phyloP scores from a whole-genome alignment of 495 filamentous ascomycete genomes.

The Aspergillus wentii region DNA sequence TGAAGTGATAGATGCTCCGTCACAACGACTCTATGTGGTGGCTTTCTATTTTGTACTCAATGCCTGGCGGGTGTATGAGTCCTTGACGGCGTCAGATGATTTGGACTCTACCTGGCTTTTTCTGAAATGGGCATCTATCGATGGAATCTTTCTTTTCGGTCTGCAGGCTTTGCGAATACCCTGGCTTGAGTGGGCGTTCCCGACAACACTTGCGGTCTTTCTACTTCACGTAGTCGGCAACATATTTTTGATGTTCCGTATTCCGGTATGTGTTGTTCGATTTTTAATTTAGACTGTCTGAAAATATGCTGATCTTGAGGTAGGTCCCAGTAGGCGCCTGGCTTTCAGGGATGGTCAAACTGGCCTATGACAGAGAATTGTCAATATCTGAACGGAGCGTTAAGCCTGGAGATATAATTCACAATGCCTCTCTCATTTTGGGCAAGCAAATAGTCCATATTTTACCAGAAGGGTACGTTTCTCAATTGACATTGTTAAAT shows the following conservation, averaged over 20 bases:
- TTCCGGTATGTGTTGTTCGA: conserved; percentile 54
- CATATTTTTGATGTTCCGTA: conserved; percentile 85
- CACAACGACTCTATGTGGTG: conserved; percentile 81
- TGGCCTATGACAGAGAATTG: conserved; percentile 84
- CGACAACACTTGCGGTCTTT: conserved; percentile 61
- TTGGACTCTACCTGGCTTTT: conserved; percentile 80
- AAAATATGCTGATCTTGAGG: conserved; percentile 18
- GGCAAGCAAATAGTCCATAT: conserved; percentile 97
- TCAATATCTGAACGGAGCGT: conserved; percentile 86
- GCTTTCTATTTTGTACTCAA: conserved; percentile 67
- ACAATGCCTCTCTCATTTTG: conserved; percentile 87
- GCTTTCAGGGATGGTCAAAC: conserved; percentile 61
- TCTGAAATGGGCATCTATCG: conserved; percentile 85
- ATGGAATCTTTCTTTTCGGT: conserved; percentile 77
- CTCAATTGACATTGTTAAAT: too few relatives aligned
- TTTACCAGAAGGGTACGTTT: conserved; percentile 80
- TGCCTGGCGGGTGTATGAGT: conserved; percentile 82
- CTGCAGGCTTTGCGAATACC: conserved; percentile 83
- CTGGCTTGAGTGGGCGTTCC: conserved; percentile 85
- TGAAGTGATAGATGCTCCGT: conserved; percentile 74
- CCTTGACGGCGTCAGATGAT: conserved; percentile 69
- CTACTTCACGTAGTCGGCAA: conserved; percentile 65
- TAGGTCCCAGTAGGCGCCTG: conserved; percentile 63
- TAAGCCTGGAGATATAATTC: conserved; percentile 75
- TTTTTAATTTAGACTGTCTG: not conserved